Base-by-base conservation (phyloP, 208 protist genomes). In the Crithidia thermophila region DNA sequence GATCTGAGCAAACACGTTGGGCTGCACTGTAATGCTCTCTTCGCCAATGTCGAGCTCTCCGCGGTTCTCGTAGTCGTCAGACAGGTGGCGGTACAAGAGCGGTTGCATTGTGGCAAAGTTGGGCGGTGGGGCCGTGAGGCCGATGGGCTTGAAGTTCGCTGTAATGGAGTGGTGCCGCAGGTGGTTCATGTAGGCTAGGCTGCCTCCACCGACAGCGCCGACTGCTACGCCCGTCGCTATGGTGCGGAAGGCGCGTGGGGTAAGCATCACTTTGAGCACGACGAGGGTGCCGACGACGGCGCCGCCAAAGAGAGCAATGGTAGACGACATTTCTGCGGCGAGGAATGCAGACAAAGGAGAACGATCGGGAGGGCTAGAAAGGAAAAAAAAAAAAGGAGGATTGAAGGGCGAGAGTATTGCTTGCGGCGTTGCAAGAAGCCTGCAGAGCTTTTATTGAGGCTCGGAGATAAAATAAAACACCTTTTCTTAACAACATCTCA, bases 1-100 rank as follows among this genome's bases (percentile, higher is more conserved):
- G 46, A 90, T 90, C 52, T 95, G 89, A 28, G 84, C 80, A 72
- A 91, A 93, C 40, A 93, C 84, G 55, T 88, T 85, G 5, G 82
- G 83, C 50, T 92, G 62, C 1, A 91, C 77, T n/a, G 82, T 91
- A 46, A 91, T 70, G 42, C 77, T 57, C 66, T 90, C 86, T 56
- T 93, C 85, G 16, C 87, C 87, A 6, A 81, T 33, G 3, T 87
- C 82, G 3, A 91, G 49, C 47, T 90, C 71, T 6, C 87, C 86
- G 10, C 74, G 67, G 21, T 84, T 85, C 37, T 88, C 75, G 52
- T 93, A 93, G 20, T 80, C 72, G 21, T 82, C 58, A 1, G 77
- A 64, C 10, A 91, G 21, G 59, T 95, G 82, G 6, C 63, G 51
- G 63, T 82, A 93, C 21, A 95, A 75, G 11, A 78, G 33, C 2